Conservation (phyloP, 192 early-diverging fungal genomes). For the Backusella circina region DNA sequence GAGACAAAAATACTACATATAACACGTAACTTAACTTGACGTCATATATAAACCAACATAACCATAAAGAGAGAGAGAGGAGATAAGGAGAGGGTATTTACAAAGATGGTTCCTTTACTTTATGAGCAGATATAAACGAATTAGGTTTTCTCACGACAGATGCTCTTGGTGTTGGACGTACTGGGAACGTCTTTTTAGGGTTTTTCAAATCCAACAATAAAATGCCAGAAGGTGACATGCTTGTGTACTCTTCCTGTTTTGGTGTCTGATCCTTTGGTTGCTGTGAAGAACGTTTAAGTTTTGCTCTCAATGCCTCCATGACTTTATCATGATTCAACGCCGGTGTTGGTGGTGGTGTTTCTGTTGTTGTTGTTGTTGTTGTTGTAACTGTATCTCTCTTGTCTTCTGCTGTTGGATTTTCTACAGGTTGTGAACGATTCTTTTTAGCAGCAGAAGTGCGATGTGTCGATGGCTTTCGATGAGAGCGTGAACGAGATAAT, state of each 20-base stretch:
- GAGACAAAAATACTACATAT: not conserved
- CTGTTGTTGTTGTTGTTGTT: not conserved
- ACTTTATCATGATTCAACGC: slow-evolving; percentile 29
- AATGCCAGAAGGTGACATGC: slow-evolving; percentile 24
- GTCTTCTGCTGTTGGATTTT: not conserved
- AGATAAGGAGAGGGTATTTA: slow-evolving; percentile 2
- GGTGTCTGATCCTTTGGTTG: not conserved
- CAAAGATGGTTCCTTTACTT: slow-evolving; percentile 11
- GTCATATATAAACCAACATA: not conserved
- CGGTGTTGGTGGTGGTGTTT: not conserved
- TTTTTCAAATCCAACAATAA: slow-evolving; percentile 25
- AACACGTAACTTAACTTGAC: not conserved
- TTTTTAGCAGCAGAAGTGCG: slow-evolving; percentile 20
- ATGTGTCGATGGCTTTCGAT: not conserved
- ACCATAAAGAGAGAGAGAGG: not conserved
- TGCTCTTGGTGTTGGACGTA: slow-evolving; percentile 2
- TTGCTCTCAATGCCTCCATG: slow-evolving; percentile 34
- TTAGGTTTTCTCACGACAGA: slow-evolving; percentile 11
- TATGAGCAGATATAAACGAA: slow-evolving; percentile 18
- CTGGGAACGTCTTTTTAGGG: slow-evolving; percentile 16
- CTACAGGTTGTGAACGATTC: slow-evolving; percentile 4
- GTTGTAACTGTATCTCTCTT: not conserved
- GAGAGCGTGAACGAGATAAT: slow-evolving; percentile 3
- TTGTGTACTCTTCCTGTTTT: not conserved
- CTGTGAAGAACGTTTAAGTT: slow-evolving; percentile 18